These are phyloP conservation scores for Clavispora fructus DNA, from an alignment of 805 yeast genomes.

Conservation along the genomic window DNA sequence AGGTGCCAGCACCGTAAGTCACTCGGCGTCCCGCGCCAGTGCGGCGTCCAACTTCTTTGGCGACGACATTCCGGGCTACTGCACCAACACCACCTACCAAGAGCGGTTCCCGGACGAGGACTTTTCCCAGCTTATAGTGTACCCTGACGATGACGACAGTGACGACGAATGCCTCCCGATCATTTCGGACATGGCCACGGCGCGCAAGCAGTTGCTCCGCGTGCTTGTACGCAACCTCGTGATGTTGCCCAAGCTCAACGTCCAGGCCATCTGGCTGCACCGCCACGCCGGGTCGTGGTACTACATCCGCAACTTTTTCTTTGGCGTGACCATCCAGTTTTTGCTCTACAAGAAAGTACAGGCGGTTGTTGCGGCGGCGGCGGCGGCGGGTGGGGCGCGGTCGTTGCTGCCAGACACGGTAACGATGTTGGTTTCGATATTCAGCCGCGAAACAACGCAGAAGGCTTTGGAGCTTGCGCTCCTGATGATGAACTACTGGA, in stretches of 20 bases:
- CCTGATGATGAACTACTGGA: conserved; percentile 31
- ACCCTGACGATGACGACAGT: conserved; percentile 9
- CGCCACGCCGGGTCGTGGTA: conserved; percentile 40
- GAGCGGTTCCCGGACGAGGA: conserved; percentile 27
- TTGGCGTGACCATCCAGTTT: conserved; percentile 26
- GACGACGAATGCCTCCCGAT: conserved; percentile 10
- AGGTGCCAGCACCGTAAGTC: no score
- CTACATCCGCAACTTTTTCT: conserved; percentile 28
- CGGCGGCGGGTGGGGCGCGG: neutral
- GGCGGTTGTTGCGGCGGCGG: conserved; percentile 8
- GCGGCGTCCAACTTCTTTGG: neutral
- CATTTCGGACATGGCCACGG: conserved; percentile 18
- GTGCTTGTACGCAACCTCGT: conserved; percentile 24
- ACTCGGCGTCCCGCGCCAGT: no score
- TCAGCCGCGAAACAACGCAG: conserved; percentile 2
- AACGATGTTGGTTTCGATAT: conserved; percentile 1
- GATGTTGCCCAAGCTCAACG: conserved; percentile 27
- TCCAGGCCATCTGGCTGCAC: conserved; percentile 32
- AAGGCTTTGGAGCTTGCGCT: conserved; percentile 23
- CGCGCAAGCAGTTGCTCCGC: conserved; percentile 20
- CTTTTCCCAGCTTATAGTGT: conserved; percentile 22
- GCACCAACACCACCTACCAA: conserved; percentile 21
- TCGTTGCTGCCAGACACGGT: neutral
- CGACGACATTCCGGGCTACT: neutral
- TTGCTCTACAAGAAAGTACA: conserved; percentile 26